Percentiles rank a stretch among this genome's conserved stretches.
Evolutionary conservation across 148 eudicot genomes (phyloP).

Genomic region (Pharnaceum exiguum): DNA sequence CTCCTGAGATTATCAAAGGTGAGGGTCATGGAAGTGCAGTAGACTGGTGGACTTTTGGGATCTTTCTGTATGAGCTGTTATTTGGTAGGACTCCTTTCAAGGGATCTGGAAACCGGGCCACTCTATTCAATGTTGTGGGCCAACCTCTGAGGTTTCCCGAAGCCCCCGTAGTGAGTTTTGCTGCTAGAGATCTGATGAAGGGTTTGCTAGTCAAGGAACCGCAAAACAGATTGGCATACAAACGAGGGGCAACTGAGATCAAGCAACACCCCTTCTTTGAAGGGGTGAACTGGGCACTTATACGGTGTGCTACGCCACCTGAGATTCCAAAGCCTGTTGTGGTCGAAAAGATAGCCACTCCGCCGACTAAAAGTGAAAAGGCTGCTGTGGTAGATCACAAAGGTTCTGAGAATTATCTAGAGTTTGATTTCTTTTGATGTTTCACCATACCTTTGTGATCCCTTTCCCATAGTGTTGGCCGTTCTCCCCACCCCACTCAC

Average conservation of each 20-base stretch:
- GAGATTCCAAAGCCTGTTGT: constrained; percentile 52
- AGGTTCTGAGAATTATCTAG: constrained; percentile 38
- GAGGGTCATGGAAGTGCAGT: constrained; percentile 72
- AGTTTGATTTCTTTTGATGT: constrained; percentile 50
- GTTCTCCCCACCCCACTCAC: no score
- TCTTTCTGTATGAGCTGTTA: constrained; percentile 52
- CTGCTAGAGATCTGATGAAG: constrained; percentile 51
- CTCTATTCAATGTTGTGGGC: constrained; percentile 61
- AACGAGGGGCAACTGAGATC: constrained; percentile 60
- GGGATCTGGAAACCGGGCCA: constrained; percentile 63
- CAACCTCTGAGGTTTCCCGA: constrained; percentile 68
- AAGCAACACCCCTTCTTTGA: constrained; percentile 65
- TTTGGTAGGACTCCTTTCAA: constrained; percentile 64
- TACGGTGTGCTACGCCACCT: constrained; percentile 61
- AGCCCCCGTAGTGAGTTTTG: constrained; percentile 43
- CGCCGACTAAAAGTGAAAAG: constrained; percentile 28
- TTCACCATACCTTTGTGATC: neutral
- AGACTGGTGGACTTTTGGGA: constrained; percentile 71
- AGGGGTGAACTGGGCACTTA: constrained; percentile 67
- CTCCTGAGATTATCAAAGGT: constrained; percentile 56
- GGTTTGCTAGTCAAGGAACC: constrained; percentile 67
- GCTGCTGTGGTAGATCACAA: constrained; percentile 27
- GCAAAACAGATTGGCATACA: constrained; percentile 53
- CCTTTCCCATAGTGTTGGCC: neutral
- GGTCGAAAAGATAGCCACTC: constrained; percentile 22